These are phyloP conservation scores for Perilla frutescens DNA, from an alignment of 257 asterid species.

Conservation along the genomic window DNA sequence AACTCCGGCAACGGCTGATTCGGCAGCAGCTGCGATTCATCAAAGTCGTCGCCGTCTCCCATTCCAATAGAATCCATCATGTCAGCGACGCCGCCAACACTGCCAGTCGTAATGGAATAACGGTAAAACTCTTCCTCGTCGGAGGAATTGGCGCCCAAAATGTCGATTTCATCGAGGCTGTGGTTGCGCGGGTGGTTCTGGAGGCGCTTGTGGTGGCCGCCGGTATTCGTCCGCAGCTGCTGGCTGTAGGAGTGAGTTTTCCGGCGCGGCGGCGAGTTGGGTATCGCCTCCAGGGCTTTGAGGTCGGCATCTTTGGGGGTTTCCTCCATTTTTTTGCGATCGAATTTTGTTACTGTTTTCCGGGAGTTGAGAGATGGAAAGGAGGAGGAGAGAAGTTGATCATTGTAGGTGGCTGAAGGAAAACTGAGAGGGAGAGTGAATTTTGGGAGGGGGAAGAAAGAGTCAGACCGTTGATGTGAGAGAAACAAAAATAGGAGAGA, in stretches of 20 bases:
- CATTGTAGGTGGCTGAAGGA: conserved; percentile 25
- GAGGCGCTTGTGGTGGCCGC: conserved; percentile 44
- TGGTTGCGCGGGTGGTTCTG: conserved; percentile 55
- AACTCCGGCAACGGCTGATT: conserved; percentile 58
- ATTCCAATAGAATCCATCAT: conserved; percentile 33
- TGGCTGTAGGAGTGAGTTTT: conserved; percentile 61
- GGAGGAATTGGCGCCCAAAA: conserved; percentile 23
- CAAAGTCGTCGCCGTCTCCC: conserved; percentile 17
- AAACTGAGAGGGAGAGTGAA: conserved; percentile 26
- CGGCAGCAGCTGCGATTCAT: conserved; percentile 18
- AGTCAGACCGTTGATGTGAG: conserved; percentile 3
- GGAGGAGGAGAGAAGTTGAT: conserved; percentile 20
- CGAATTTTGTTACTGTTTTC: neutral
- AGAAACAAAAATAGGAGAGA: conserved; percentile 26
- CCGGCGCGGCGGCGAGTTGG: conserved; percentile 53
- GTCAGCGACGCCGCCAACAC: conserved; percentile 19
- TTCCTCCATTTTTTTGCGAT: conserved; percentile 40
- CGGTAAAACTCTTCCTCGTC: conserved; percentile 55
- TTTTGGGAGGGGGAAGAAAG: conserved; percentile 23
- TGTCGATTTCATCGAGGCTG: conserved; percentile 62
- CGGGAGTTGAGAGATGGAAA: conserved; percentile 18
- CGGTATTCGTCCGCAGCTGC: conserved; percentile 50
- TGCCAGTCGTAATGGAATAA: conserved; percentile 33
- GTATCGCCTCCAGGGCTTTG: conserved; percentile 41
- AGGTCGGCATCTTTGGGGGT: conserved; percentile 40